Conservation (phyloP, 192 early-diverging fungal genomes). For the Spizellomyces punctatus region DNA sequence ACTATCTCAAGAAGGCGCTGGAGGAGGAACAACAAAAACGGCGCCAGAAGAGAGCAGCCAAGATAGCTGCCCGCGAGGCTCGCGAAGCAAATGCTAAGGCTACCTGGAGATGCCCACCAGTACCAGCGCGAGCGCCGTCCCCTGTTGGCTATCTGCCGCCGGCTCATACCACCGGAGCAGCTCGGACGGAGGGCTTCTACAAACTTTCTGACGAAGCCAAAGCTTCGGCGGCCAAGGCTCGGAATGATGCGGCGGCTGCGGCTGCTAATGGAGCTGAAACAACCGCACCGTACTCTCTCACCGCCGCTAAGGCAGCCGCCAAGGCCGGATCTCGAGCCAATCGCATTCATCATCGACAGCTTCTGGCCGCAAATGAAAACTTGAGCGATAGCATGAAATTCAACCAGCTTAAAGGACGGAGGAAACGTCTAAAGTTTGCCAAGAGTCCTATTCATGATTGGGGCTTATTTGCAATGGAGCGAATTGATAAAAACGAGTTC, state of each 20-base stretch:
- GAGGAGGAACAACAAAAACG: constrained; percentile 2
- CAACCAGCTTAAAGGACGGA: constrained; percentile 89
- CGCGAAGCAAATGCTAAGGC: not conserved
- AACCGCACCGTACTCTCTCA: constrained; percentile 21
- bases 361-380: constrained; percentile 26
- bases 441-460: constrained; percentile 97
- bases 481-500: constrained; percentile 91
- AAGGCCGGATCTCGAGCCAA: constrained; percentile 29
- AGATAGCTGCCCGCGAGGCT: not conserved
- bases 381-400: constrained; percentile 78
- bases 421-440: constrained; percentile 88
- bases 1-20: constrained; percentile 4
- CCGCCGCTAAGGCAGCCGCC: constrained; percentile 4
- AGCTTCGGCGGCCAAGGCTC: constrained; percentile 54
- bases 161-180: constrained; percentile 68
- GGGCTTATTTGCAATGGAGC: constrained; percentile 95
- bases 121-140: not conserved
- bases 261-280: constrained; percentile 6
- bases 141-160: not conserved
- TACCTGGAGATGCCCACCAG: not conserved
- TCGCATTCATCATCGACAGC: constrained; percentile 41
- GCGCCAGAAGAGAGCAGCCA: not conserved
- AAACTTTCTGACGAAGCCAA: constrained; percentile 69
- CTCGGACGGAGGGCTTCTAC: constrained; percentile 83
- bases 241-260: constrained; percentile 44